Evolutionary conservation across 169 alveolate genomes (phyloP), one percentile per base, ranked within the genome.

Genomic region (Eimeria necatrix): DNA sequence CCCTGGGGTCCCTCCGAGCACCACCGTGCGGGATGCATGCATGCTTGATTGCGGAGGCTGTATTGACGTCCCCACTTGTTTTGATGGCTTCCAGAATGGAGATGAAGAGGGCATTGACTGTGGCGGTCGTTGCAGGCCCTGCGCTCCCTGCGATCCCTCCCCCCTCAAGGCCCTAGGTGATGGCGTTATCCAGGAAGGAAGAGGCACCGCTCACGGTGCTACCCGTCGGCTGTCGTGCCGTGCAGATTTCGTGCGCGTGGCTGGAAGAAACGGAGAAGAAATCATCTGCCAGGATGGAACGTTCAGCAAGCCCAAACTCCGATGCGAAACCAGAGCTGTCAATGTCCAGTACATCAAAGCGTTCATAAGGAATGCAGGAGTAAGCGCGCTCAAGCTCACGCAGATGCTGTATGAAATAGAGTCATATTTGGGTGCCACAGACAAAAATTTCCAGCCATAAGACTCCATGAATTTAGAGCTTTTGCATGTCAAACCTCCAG

Each of bases 101-200:
- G 96, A 95, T 73, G 98, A 96, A 76, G 97, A 96, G 80, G 97
- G 97, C 32, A 94, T 96, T 64, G 98, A 96, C 91, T 96, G 98
- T 52, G 98, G 98, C 20, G 98, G 98, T 16, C 88, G 95, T 49
- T 96, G 98, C 88, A 73, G 97, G 91, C 97, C 98, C 5, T 96
- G 97, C 41, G 71, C 76, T 26, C 81, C 95, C 20, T 95, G 96
- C 68, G 71, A 70, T 14, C 91, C 96, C 16, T 68, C 91, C 49
- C 91, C 81, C 24, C 92, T 95, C 78, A 95, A 95, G 68, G 83
- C 76, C 12, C 92, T 95, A 32, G 96, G 95, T 6, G 85, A 73
- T 12, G 85, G 87, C 84, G 90, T 70, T 60, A 78, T 78, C 59
- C 86, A 64, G 83, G 95, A 60, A 32, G 96, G 94, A 32, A 51